Base-by-base conservation (phyloP, 352 stramenopile species). In the Phytophthora boehmeriae region DNA sequence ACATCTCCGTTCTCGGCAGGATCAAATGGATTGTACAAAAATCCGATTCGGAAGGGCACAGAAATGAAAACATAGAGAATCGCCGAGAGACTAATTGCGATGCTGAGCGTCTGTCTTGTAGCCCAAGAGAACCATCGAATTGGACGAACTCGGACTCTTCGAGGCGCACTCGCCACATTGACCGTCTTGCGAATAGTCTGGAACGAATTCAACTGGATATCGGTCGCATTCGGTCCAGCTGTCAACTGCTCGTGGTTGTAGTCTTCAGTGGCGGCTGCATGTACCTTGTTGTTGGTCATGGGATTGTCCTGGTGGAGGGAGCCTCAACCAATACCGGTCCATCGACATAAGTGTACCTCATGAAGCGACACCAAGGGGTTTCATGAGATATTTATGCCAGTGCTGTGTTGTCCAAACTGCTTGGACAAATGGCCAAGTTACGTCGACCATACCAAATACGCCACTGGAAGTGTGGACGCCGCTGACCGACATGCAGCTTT, bases 21-120 rank as follows among this genome's bases (percentile, higher is more conserved):
- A 22, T 80, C 53, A 22, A 78, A 80, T 2, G 76, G 73, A 39
- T 86, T 74, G 43, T 78, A 88, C 35, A 81, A 73, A 34, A 90
- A 83, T 0, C 74, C 80, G 35, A 92, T 63, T 8, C 80, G 78
- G 35, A 89, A 72, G n/a, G 82, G 80, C 5, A 89, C 63, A 11
- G 64, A 84, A 11, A 86, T 20, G 30, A 82, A 51, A 14, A 76
- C 59, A 59, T 90, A 89, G 4, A 83, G 19, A 25, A 68, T 42
- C 0, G 49, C 39, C 19, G 53, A 65, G 14, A 82, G 44, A 19
- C 63, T 73, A 22, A 75, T 34, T 2, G 38, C 25, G 5, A 75
- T 56, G 19, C 41, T 66, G 28, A 81, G 50, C 1, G 70, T 87
- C 32, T 80, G 59, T 13, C 75, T 58, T 4, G 75, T 71, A n/a